Evolutionary conservation across 306 rosid genomes (phyloP).

Genomic region (Vigna reflexopilosa): DNA sequence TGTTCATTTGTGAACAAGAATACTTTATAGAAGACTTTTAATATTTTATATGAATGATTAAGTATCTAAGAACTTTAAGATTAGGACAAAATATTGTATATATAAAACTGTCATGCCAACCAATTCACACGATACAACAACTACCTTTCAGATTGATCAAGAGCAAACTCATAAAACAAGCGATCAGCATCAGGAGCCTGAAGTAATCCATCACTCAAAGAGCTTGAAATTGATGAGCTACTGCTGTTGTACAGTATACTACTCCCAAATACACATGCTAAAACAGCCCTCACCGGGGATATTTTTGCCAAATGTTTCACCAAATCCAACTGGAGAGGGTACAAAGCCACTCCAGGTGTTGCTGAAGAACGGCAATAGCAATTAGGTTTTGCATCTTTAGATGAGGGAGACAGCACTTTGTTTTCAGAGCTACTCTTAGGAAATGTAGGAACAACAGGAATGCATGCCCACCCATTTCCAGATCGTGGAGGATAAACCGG

Average conservation of each 20-base stretch:
- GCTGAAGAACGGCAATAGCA: conserved; percentile 72
- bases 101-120: conserved; percentile 16
- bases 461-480: conserved; percentile 98
- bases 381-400: conserved; percentile 85
- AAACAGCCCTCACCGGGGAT: conserved; percentile 95
- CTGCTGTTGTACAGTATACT: conserved; percentile 81
- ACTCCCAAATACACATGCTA: conserved; percentile 96
- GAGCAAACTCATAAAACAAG: conserved; percentile 95
- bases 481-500: conserved; percentile 94
- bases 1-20: conserved; percentile 17
- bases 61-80: conserved; percentile 35
- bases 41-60: neutral
- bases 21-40: conserved; percentile 27
- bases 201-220: conserved; percentile 75
- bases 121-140: conserved; percentile 13
- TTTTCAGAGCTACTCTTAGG: conserved; percentile 77
- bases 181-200: conserved; percentile 85
- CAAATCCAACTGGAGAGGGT: conserved; percentile 92
- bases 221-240: conserved; percentile 78
- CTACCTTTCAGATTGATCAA: conserved; percentile 99
- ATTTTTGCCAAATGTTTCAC: conserved; percentile 95
- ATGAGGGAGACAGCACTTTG: conserved; percentile 81
- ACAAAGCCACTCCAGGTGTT: conserved; percentile 80
- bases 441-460: conserved; percentile 83
- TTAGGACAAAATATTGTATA: neutral